These are phyloP conservation scores for Vitis rotundifolia DNA, from an alignment of 164 flowering plant genomes.

Conservation along the genomic window DNA sequence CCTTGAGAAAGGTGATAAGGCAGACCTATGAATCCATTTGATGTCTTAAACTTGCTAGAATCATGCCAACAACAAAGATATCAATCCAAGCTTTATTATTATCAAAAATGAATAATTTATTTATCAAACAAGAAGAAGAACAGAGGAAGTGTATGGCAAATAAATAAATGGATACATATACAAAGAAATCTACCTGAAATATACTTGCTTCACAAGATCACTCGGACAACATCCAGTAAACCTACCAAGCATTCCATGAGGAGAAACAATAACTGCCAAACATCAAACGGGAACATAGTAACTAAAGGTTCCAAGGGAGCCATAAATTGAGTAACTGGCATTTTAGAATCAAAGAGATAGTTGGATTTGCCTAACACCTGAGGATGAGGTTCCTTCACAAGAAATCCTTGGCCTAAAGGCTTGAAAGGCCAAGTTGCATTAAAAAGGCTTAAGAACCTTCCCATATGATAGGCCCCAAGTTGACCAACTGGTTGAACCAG, in stretches of 20 bases:
- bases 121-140: background rate
- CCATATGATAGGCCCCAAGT: no score
- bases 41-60: constrained; percentile 53
- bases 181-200: constrained; percentile 48
- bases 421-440: no score
- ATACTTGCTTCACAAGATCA: constrained; percentile 93
- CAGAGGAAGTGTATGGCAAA: background rate
- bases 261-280: constrained; percentile 82
- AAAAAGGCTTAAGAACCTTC: no score
- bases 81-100: background rate
- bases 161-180: background rate
- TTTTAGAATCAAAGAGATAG: background rate
- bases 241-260: constrained; percentile 94
- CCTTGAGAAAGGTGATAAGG: constrained; percentile 60
- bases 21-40: constrained; percentile 59
- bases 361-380: no score
- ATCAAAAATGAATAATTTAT: background rate
- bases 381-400: no score
- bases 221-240: constrained; percentile 85
- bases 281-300: no score
- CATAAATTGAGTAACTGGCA: background rate
- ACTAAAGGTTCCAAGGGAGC: background rate
- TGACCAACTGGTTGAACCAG: no score
- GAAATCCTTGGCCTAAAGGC: no score
- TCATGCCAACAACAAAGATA: constrained; percentile 6